Base-by-base conservation (phyloP, 2,329 filamentous ascomycete genomes). In the Colletotrichum destructivum region DNA sequence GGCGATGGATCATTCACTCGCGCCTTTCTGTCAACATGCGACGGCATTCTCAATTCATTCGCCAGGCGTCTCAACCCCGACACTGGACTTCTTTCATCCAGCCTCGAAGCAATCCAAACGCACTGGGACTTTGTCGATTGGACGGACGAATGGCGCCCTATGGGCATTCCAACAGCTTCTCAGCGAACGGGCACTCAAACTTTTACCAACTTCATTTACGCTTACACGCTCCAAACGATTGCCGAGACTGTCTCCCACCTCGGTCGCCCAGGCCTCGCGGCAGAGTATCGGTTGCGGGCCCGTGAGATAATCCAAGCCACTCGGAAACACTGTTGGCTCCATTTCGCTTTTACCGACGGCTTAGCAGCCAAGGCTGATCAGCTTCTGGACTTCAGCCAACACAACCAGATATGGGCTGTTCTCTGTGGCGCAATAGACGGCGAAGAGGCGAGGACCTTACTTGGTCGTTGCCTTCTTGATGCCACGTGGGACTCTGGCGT, bases 101-200 rank as follows among this genome's bases (percentile, higher is more conserved):
- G 77, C 2, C 71, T 78, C 2, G 74, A 75, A 0, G 72, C 75
- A 35, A 76, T 74, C 79, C 0, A 75, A 5, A 77, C 0, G 77
- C 54, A 74, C 12, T 83, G 81, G 81, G 77, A 81, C 56, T 83
- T 79, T 59, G 80, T 82, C 3, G 81, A 83, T 64, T 83, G 81
- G 81, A 75, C 77, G 5, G 62, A 72, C 0, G 56, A 74, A 8
- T 79, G 76, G 76, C 70, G 66, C 12, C 74, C 74, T 2, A 66
- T 82, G 56, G 83, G 83, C 4, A 82, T 84, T 0, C 83, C 83
- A 0, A 81, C 80, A 0, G 79, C 82, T 0, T 82, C 80, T 4
- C 75, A 80, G 11, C 75, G 74, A 15, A 79, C 80, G 2, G 83
- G 83, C 59, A 65, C 78, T 4, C 71, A 72, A 31, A 75, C 74